Evolutionary conservation across 1,284 basidiomycete genomes (phyloP), one percentile per base, ranked within the genome.

Genomic region (Trametes sp.): DNA sequence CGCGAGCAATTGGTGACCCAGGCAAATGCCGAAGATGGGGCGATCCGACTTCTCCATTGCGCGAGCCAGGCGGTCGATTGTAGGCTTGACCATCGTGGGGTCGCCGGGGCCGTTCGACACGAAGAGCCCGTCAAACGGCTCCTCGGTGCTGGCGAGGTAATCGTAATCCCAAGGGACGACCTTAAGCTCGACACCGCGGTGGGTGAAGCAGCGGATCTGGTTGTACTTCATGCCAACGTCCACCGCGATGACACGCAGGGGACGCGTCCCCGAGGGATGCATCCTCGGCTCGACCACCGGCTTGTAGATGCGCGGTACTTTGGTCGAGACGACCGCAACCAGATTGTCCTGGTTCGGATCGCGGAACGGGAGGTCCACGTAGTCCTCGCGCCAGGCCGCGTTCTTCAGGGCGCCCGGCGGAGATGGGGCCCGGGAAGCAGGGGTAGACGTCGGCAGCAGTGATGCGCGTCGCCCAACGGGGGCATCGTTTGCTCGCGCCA

Each of bases 201-300:
- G 85, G 55, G 88, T 90, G 81, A 99, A 98, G 83, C 97, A 99
- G 50, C 98, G 88, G 71, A 99, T 97, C 79, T 99, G 98, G 80
- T 99, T 99, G 82, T 92, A 97, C 81, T 99, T 99, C 94, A 99
- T 98, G 46, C 98, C 98, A 58, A 99, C 96, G 77, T 99, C 98
- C 61, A 99, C 82, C 5, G 95, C 95, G 24, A 99, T 74, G 53
- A 99, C 87, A 65, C 98, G 92, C 41, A 99, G 76, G 1, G 88
- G 82, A 54, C 96, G 88, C 53, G 87, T 87, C 24, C 83, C 84
- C 2, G 88, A 89, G 2, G 95, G 94, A 77, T 99, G 95, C 54
- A 89, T 74, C 63, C 85, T 84, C 31, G 87, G 81, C 46, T 82
- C 82, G 51, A 78, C 72, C 41, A 78, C 75, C 49, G 92, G 87